phyloP scores from a whole-genome alignment of 108 stramenopile species.

The Conticribra guillardii region DNA sequence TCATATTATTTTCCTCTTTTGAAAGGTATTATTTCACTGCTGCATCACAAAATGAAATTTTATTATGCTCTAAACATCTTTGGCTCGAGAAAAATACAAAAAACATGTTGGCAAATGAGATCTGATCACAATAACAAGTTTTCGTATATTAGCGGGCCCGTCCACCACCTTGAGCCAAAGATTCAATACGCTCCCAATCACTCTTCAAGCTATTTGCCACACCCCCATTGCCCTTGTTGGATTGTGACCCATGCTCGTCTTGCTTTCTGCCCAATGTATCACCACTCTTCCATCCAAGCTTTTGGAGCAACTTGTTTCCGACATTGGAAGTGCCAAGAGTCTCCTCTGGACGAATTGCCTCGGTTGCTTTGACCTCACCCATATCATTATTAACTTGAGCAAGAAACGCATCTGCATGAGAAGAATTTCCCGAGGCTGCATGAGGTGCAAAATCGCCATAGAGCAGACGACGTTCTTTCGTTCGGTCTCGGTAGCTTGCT shows the following conservation, averaged over 20 bases:
- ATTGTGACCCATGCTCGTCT: constrained; percentile 19
- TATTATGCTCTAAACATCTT: too few relatives aligned
- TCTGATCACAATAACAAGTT: too few relatives aligned
- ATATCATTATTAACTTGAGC: constrained; percentile 16
- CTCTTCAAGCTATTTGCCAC: constrained; percentile 49
- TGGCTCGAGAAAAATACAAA: too few relatives aligned
- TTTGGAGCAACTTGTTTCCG: constrained; percentile 83
- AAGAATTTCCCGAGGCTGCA: constrained; percentile 12
- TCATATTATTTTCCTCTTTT: too few relatives aligned
- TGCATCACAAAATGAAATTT: too few relatives aligned
- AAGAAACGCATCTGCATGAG: constrained; percentile 36
- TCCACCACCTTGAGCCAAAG: constrained; percentile 57
- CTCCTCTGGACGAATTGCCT: constrained; percentile 54
- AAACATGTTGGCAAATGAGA: too few relatives aligned
- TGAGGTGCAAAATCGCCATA: constrained; percentile 14
- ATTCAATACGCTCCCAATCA: constrained; percentile 87
- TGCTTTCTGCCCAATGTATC: constrained; percentile 44
- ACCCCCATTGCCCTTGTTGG: constrained; percentile 12
- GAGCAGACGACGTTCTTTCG: constrained; percentile 54
- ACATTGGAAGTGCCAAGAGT: constrained; percentile 56
- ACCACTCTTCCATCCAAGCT: constrained; percentile 80
- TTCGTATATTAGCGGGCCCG: neutral
- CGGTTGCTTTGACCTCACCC: constrained; percentile 8
- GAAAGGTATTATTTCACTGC: too few relatives aligned
- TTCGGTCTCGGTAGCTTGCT: constrained; percentile 39